These are phyloP conservation scores for Tinospora cordifolia DNA, from an alignment of 164 flowering plant species.

Conservation along the genomic window DNA sequence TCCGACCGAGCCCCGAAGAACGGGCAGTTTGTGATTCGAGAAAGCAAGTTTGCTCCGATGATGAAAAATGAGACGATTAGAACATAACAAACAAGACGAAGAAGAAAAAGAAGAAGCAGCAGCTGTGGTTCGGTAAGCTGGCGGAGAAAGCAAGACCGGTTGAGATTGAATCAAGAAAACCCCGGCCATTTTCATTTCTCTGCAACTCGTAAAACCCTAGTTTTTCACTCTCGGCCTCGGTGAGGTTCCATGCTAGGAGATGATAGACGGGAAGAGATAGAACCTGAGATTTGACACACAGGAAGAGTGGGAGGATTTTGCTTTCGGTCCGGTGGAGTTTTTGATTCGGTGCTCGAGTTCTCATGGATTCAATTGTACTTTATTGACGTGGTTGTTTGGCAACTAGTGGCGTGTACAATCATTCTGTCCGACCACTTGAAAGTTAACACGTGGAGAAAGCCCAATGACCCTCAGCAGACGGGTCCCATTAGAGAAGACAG, in stretches of 20 bases:
- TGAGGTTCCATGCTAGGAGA: background rate
- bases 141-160: slow-evolving; percentile 24
- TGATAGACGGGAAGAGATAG: background rate
- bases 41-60: slow-evolving; percentile 15
- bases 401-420: no score
- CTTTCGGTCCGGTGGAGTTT: no score
- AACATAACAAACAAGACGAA: no score
- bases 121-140: slow-evolving; percentile 18
- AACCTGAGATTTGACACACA: background rate
- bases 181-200: slow-evolving; percentile 29
- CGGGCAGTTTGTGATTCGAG: slow-evolving; percentile 19
- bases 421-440: no score
- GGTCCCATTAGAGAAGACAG: no score
- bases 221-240: background rate
- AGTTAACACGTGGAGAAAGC: no score
- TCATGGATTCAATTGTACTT: no score
- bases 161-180: slow-evolving; percentile 24
- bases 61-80: slow-evolving; percentile 5
- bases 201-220: background rate
- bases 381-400: no score
- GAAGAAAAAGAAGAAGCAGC: slow-evolving; percentile 15
- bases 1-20: slow-evolving; percentile 27
- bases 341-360: no score
- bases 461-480: no score
- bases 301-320: background rate